Conservation (phyloP, 2,329 filamentous ascomycete species). For the Arthrobotrys musiformis region DNA sequence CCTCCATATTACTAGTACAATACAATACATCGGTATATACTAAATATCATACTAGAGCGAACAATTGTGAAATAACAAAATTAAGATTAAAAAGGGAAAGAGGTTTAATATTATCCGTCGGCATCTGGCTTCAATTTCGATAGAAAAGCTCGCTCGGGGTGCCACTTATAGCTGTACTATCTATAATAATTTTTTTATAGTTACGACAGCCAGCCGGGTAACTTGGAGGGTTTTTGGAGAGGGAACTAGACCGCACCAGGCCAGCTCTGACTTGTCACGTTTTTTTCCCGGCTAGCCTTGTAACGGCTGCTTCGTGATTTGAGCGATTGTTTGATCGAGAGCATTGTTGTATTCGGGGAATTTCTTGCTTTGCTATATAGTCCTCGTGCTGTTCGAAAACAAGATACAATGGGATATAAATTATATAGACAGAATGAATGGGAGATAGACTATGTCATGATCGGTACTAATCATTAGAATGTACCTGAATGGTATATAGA, state of each 20-base stretch:
- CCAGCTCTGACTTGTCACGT: slow-evolving; percentile 48
- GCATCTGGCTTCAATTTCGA: slow-evolving; percentile 6
- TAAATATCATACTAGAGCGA: not conserved
- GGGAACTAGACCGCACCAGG: slow-evolving; percentile 5
- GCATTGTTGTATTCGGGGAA: not conserved
- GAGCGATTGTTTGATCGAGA: not conserved
- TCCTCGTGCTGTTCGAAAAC: no score
- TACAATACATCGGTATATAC: not conserved
- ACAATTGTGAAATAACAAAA: slow-evolving; percentile 6
- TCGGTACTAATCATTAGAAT: no score
- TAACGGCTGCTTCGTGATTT: slow-evolving; percentile 12
- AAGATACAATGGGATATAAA: no score
- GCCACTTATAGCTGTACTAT: slow-evolving; percentile 19
- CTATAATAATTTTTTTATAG: slow-evolving; percentile 20
- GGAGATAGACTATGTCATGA: no score
- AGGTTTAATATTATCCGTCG: slow-evolving; percentile 22
- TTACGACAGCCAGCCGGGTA: slow-evolving; percentile 1
- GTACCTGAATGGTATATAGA: not conserved
- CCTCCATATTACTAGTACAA: not conserved
- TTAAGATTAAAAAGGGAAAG: not conserved
- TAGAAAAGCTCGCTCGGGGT: slow-evolving; percentile 1
- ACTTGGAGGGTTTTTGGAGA: not conserved
- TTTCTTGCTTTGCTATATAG: not conserved
- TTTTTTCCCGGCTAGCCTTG: slow-evolving; percentile 18
- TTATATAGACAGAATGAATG: no score